phyloP scores from a whole-genome alignment of 2,329 filamentous ascomycete species.

The Fusarium sp. region DNA sequence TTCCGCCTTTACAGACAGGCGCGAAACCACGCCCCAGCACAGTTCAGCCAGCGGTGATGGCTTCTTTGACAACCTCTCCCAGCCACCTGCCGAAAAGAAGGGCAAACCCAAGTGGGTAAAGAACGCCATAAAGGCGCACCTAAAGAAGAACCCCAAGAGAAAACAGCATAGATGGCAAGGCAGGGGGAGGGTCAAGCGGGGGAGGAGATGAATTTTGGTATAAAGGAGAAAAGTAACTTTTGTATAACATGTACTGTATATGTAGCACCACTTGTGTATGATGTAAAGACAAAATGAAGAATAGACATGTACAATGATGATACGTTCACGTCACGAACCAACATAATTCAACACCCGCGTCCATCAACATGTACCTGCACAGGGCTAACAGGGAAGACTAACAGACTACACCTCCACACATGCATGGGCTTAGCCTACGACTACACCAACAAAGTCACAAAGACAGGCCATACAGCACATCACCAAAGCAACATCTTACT shows the following conservation, averaged over 20 bases:
- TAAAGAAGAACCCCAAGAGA: no score
- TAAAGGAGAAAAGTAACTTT: neutral
- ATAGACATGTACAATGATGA: constrained; percentile 1
- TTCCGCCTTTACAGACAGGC: neutral
- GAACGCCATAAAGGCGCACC: no score
- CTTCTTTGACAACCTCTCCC: neutral
- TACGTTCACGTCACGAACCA: neutral
- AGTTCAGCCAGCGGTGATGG: neutral
- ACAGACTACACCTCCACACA: neutral
- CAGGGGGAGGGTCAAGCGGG: no score
- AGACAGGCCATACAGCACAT: neutral
- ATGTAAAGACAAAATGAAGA: neutral
- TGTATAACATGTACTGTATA: constrained; percentile 31
- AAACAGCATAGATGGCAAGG: no score
- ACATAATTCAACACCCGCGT: neutral
- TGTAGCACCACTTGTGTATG: constrained; percentile 23
- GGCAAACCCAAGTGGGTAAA: no score
- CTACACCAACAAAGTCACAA: neutral
- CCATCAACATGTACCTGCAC: neutral
- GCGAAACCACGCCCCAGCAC: neutral
- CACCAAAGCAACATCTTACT: neutral
- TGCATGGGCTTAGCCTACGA: neutral
- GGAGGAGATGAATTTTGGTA: neutral
- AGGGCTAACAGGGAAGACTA: neutral
- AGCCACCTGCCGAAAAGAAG: neutral